Base-by-base conservation (phyloP, 2,329 filamentous ascomycete species). In the Acephala macrosclerotiorum region DNA sequence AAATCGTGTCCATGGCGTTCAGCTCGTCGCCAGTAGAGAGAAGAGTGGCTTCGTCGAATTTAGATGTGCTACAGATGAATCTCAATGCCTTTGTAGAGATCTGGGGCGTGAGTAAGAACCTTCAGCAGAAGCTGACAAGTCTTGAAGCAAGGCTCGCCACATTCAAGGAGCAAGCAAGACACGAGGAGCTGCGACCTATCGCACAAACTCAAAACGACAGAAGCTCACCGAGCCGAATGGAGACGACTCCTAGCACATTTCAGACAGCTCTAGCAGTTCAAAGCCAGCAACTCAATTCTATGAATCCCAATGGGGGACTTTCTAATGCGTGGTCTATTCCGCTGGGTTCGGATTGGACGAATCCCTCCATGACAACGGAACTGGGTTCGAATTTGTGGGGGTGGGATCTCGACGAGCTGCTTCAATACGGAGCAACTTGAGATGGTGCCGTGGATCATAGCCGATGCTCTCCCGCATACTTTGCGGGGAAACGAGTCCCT, bases 1-100 rank as follows among this genome's bases (percentile, higher is more conserved):
- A 69, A 57, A 29, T 71, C 18, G 63, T 68, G 1, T 58, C 58
- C 18, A 63, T 58, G 22, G 29, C 53, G 2, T 66, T 68, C 22
- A 58, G 60, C 11, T 25, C 60, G 2, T 29, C 62, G 3, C 25
- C 33, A n/a, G 29, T 59, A 20, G 61, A 67, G 12, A 36, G 25
- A 11, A n/a, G 56, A 18, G 18, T 70, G 3, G 47, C 66, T 16
- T 45, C 68, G 5, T 71, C 69, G 16, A 71, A 68, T 33, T 61
- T 70, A 12, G 68, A 70, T 33, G 55, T 71, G 12, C 55, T 71
- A 4, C 59, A 60, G 33, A 61, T 59, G 33, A 68, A 66, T 33
- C 18, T 63, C 3, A 60, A 42, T 38, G 16, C 49, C 3, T 68
- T 60, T 26, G 64, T 66, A 2, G 26, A 47, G 7, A 49, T 59